Conservation (phyloP, 78 protist genomes). For the Dictyostelium capitatum region DNA sequence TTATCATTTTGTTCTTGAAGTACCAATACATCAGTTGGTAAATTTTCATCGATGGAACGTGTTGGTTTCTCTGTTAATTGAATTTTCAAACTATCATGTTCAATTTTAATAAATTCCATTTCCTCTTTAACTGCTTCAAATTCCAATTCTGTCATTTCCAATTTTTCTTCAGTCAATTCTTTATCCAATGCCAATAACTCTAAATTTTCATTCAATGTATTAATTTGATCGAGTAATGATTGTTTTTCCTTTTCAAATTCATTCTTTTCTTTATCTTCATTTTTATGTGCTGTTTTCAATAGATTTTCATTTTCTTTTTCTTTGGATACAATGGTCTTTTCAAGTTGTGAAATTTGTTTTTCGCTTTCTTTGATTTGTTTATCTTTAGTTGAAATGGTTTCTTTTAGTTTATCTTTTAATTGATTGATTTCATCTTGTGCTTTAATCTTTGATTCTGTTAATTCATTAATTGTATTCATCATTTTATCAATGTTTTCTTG, state of each 20-base stretch:
- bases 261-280: conserved; percentile 51
- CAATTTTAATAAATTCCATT: conserved; percentile 38
- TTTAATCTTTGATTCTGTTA: conserved; percentile 49
- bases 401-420: conserved; percentile 29
- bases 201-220: conserved; percentile 22
- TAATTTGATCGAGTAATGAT: conserved; percentile 42
- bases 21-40: conserved; percentile 33
- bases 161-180: conserved; percentile 80
- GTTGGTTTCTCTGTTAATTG: conserved; percentile 23
- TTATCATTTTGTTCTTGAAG: conserved; percentile 76
- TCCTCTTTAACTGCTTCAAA: conserved; percentile 48
- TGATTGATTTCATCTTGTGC: conserved; percentile 42
- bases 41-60: neutral
- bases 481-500: conserved; percentile 68
- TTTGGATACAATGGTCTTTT: conserved; percentile 43
- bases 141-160: conserved; percentile 38
- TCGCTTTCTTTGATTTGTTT: conserved; percentile 43
- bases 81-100: conserved; percentile 8
- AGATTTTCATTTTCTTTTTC: conserved; percentile 60
- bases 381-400: conserved; percentile 6
- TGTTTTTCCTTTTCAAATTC: conserved; percentile 68
- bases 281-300: conserved; percentile 44
- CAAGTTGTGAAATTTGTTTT: conserved; percentile 64
- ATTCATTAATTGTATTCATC: conserved; percentile 61
- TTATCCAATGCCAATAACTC: conserved; percentile 68